Base-by-base conservation (phyloP, 2,329 filamentous ascomycete species). In the Fusarium robinianum region DNA sequence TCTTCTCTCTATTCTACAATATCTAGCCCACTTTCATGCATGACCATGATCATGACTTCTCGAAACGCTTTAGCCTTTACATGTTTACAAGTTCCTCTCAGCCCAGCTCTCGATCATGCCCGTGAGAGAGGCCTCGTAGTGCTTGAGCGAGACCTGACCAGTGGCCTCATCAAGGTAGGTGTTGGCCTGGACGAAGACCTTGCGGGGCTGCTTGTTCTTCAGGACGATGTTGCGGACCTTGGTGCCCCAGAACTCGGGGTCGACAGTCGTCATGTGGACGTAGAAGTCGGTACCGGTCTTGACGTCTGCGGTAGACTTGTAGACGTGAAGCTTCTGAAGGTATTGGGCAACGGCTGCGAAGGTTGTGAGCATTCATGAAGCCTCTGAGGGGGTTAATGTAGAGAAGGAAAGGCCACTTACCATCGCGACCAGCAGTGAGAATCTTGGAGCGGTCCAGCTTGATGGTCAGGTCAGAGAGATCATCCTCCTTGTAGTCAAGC, bases 131-230 rank as follows among this genome's bases (percentile, higher is more conserved):
- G 90, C 79, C 57, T 95, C 88, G 69, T 96, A 96, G 72, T 96
- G 90, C 72, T 85, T 88, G 68, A 96, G 70, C 10, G 76, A 78
- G 19, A 95, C 88, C 65, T 84, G 80, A 44, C 87, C 88, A 1
- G 78, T 81, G 9, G 78, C 72, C 65, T 81, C 78, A 50, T 86
- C 81, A 26, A 94, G 64, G 43, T 84, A 78, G 1, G 92, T 96
- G 68, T 95, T 97, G 47, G 89, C 90, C 73, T 96, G 91, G 40
- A 96, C 90, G 72, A 95, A 96, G 30, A 96, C 85, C 75, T 91
- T 91, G 47, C 87, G 75, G n/a, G 88, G 87, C 69, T 88, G 86
- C 72, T 89, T 89, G 69, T 88, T 87, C 59, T 78, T 75, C 27
- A 92, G 69, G 16, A 92, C 87, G 48, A 88, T 79, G 32, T 87